phyloP scores from a whole-genome alignment of 139 green algal genomes.

The Chlamydomonas schloesseri region DNA sequence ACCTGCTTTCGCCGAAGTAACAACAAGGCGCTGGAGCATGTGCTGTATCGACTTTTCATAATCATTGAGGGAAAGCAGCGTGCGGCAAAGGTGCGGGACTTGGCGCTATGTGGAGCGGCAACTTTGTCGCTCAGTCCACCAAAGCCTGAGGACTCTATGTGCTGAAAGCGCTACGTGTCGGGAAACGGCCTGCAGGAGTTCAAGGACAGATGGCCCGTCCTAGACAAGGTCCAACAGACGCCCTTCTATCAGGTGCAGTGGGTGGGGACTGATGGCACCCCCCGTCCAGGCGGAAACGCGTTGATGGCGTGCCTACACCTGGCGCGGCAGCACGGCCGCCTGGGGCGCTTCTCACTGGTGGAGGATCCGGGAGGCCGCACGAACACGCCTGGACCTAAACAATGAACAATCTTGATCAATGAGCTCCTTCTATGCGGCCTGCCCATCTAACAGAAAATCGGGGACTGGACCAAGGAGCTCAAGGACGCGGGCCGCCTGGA shows the following conservation, averaged over 20 bases:
- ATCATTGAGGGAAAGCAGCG: slow-evolving; percentile 42
- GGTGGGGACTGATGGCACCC: too few relatives aligned
- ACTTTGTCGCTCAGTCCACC: too few relatives aligned
- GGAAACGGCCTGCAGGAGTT: slow-evolving; percentile 52
- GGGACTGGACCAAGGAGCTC: slow-evolving; percentile 56
- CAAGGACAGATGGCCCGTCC: slow-evolving; percentile 52
- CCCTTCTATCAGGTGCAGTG: slow-evolving; percentile 68
- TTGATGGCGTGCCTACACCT: too few relatives aligned
- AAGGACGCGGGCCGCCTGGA: slow-evolving; percentile 47
- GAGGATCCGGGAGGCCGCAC: too few relatives aligned
- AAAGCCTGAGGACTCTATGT: too few relatives aligned
- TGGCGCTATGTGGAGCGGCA: too few relatives aligned
- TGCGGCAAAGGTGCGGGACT: slow-evolving; percentile 31
- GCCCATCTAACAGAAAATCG: slow-evolving; percentile 57
- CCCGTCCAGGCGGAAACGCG: too few relatives aligned
- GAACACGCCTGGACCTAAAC: too few relatives aligned
- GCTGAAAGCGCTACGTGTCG: background rate
- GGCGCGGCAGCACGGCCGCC: too few relatives aligned
- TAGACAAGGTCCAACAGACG: slow-evolving; percentile 56
- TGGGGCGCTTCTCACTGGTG: too few relatives aligned
- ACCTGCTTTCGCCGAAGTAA: slow-evolving; percentile 59
- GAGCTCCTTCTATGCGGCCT: too few relatives aligned
- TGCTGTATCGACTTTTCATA: slow-evolving; percentile 50
- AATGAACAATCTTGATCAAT: too few relatives aligned
- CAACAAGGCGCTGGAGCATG: slow-evolving; percentile 57